Evolutionary conservation across 2,329 filamentous ascomycete genomes (phyloP).

Genomic region (Fusarium chaquense): DNA sequence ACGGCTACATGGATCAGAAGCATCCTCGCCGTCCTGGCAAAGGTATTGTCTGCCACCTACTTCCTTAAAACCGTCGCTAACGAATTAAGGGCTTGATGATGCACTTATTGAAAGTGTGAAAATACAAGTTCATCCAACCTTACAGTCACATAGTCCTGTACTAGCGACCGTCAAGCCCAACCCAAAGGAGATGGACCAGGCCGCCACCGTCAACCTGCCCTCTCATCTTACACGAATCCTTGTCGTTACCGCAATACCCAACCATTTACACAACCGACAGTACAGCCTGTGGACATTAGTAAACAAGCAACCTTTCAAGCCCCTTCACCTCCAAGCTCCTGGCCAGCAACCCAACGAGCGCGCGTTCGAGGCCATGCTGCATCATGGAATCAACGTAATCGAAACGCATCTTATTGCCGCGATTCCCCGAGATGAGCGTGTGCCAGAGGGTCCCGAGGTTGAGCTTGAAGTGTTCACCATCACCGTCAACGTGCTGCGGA

Average conservation of each 20-base stretch:
- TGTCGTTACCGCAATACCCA: conserved; percentile 73
- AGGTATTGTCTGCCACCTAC: conserved; percentile 50
- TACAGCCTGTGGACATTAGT: conserved; percentile 82
- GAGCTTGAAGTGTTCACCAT: conserved; percentile 85
- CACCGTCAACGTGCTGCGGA: conserved; percentile 75
- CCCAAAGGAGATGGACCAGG: conserved; percentile 75
- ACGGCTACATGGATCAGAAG: conserved; percentile 53
- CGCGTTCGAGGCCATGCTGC: conserved; percentile 80
- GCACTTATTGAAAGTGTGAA: conserved; percentile 76
- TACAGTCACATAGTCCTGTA: conserved; percentile 72
- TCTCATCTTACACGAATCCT: conserved; percentile 77
- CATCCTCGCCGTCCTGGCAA: conserved; percentile 57
- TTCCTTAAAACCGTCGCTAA: conserved; percentile 37
- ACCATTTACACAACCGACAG: conserved; percentile 73
- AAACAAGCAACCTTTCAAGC: conserved; percentile 73
- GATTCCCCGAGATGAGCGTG: conserved; percentile 69
- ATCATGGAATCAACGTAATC: conserved; percentile 79
- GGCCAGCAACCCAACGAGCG: conserved; percentile 70
- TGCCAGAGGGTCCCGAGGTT: conserved; percentile 69
- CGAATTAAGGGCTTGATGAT: conserved; percentile 62
- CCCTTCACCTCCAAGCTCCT: conserved; percentile 60
- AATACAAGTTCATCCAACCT: conserved; percentile 74
- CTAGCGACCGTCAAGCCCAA: conserved; percentile 74
- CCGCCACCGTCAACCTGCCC: conserved; percentile 77
- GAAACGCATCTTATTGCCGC: conserved; percentile 83